Percentiles rank a stretch among this genome's conserved stretches.
These are phyloP conservation scores for Nyctanthes arbortristis DNA, from an alignment of 257 asterid genomes.

Conservation along the genomic window DNA sequence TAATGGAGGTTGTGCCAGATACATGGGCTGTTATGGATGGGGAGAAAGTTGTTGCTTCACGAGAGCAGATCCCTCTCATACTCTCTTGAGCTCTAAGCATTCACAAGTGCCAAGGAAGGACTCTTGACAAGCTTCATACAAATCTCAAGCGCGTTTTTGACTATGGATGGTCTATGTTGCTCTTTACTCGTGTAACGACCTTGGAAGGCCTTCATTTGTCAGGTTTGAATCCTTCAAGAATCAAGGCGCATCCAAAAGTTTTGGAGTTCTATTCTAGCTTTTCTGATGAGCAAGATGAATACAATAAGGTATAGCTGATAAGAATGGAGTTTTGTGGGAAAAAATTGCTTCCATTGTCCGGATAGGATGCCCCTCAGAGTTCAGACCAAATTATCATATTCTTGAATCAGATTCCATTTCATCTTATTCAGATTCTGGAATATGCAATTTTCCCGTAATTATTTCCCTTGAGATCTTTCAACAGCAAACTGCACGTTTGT, in stretches of 20 bases:
- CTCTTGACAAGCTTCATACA: slow-evolving; percentile 62
- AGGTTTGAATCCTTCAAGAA: slow-evolving; percentile 50
- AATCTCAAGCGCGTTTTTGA: slow-evolving; percentile 60
- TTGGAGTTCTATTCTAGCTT: slow-evolving; percentile 54
- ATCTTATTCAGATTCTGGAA: neutral
- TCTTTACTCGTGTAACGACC: slow-evolving; percentile 66
- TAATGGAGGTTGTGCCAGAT: slow-evolving; percentile 48
- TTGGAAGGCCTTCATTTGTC: slow-evolving; percentile 60
- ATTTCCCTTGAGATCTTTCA: neutral
- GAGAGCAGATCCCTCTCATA: slow-evolving; percentile 72
- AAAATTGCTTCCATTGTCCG: neutral
- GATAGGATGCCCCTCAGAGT: neutral
- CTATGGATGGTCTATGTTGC: slow-evolving; percentile 84
- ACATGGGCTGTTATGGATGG: slow-evolving; percentile 64
- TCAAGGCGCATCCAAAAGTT: slow-evolving; percentile 75
- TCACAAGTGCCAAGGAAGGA: slow-evolving; percentile 89
- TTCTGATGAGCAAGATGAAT: slow-evolving; percentile 20
- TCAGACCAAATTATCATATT: neutral
- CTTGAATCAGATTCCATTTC: neutral
- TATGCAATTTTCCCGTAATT: neutral
- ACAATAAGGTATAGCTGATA: slow-evolving; percentile 1
- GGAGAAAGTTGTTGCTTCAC: slow-evolving; percentile 49
- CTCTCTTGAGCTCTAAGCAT: slow-evolving; percentile 85
- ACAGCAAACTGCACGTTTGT: neutral
- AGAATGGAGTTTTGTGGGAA: slow-evolving; percentile 13